Evolutionary conservation across 768 basidiomycete genomes (phyloP).

Genomic region (Lentinula edodes): DNA sequence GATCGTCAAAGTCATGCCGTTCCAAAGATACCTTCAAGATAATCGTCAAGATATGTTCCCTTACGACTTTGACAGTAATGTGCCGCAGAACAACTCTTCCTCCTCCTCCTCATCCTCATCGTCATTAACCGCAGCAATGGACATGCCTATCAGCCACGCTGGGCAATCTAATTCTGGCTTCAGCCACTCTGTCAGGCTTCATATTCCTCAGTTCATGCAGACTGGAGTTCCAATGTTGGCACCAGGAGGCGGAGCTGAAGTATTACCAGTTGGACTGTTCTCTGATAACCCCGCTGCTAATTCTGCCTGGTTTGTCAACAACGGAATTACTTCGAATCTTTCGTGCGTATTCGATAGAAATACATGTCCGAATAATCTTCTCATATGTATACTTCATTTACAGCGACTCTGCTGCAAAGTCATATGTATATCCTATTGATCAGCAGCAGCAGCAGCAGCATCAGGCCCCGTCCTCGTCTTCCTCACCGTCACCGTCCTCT

Average conservation of each 20-base stretch:
- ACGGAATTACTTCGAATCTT: conserved; percentile 26
- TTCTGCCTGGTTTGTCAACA: conserved; percentile 47
- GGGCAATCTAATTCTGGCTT: neutral
- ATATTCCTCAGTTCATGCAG: conserved; percentile 64
- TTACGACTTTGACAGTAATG: conserved; percentile 10
- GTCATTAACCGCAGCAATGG: neutral
- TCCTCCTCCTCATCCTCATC: conserved; percentile 3
- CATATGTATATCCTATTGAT: neutral
- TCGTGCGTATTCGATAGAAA: conserved; percentile 6
- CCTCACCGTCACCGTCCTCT: neutral
- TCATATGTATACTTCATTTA: neutral
- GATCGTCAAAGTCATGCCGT: conserved; percentile 28
- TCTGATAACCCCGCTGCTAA: conserved; percentile 21
- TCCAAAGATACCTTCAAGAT: conserved; percentile 32
- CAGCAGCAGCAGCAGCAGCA: neutral
- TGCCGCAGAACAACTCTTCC: neutral
- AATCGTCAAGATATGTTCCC: conserved; percentile 9
- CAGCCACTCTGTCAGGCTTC: conserved; percentile 27
- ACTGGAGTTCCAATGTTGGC: conserved; percentile 54
- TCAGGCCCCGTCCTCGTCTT: conserved; percentile 1
- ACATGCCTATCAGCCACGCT: neutral
- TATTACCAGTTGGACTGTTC: conserved; percentile 1
- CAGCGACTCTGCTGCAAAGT: neutral
- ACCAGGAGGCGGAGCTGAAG: conserved; percentile 67
- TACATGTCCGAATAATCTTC: neutral